These are phyloP conservation scores for Coccomyxa sp. DNA, from an alignment of 139 green algal species.

Conservation along the genomic window DNA sequence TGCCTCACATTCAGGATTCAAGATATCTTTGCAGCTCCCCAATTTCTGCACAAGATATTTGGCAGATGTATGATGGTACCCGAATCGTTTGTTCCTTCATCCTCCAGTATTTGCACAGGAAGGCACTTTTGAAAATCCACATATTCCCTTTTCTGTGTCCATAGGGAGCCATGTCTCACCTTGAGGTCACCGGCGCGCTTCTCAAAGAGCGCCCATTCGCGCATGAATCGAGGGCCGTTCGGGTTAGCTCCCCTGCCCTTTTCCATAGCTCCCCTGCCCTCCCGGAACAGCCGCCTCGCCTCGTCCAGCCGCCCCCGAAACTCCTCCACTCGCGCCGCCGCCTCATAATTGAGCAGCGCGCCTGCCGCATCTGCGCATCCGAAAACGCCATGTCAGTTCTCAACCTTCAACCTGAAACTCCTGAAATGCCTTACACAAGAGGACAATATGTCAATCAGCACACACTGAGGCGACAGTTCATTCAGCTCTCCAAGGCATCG, in stretches of 20 bases:
- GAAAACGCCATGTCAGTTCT: background rate
- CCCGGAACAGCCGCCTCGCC: constrained; percentile 32
- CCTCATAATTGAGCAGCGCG: constrained; percentile 52
- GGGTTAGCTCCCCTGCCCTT: background rate
- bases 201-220: constrained; percentile 63
- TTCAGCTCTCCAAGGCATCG: too few relatives aligned
- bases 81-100: background rate
- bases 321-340: constrained; percentile 46
- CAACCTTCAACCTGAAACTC: background rate
- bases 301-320: constrained; percentile 39
- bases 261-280: constrained; percentile 2
- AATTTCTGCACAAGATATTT: background rate
- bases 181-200: constrained; percentile 50
- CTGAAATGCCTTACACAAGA: background rate
- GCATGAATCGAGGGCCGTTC: constrained; percentile 37
- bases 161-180: background rate
- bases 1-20: too few relatives aligned
- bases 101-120: background rate
- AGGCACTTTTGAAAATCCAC: background rate
- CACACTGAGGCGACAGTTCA: too few relatives aligned
- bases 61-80: background rate
- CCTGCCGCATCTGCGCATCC: constrained; percentile 25
- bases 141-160: too few relatives aligned
- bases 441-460: background rate
- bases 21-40: too few relatives aligned